A percentile compares a stretch with the other conserved stretches of the same genome.
These are phyloP conservation scores for Tylopilus felleus DNA, from an alignment of 768 basidiomycete genomes.

Conservation along the genomic window DNA sequence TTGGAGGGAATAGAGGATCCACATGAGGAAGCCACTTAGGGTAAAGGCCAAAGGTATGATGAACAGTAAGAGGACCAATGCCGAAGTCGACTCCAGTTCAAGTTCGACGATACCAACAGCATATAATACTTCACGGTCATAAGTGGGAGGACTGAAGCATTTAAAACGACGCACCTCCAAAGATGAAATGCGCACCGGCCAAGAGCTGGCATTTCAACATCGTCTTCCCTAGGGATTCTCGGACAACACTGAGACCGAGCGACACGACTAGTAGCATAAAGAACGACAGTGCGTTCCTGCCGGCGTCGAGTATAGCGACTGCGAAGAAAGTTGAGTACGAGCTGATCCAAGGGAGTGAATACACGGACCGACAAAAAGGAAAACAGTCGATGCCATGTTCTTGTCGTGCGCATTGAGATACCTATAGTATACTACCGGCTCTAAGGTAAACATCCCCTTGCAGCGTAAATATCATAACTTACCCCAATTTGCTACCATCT, in stretches of 20 bases:
- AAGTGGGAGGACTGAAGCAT: background rate
- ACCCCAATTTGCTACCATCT: conserved; percentile 94
- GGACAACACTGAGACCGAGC: conserved; percentile 88
- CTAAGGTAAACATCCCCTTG: conserved; percentile 4
- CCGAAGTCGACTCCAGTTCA: conserved; percentile 86
- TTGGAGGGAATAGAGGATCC: conserved; percentile 91
- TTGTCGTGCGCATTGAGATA: conserved; percentile 88
- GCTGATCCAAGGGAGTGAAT: background rate
- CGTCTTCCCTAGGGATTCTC: conserved; percentile 77
- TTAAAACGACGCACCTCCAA: conserved; percentile 68
- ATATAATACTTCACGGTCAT: conserved; percentile 65
- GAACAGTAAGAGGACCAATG: conserved; percentile 79
- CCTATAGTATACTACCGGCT: conserved; percentile 74
- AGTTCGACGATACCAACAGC: conserved; percentile 94
- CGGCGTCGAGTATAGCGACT: conserved; percentile 96
- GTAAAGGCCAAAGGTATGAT: conserved; percentile 94
- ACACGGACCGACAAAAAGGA: conserved; percentile 85
- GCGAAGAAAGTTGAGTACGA: conserved; percentile 2
- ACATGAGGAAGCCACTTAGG: conserved; percentile 91
- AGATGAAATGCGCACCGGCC: conserved; percentile 84
- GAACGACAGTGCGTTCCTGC: conserved; percentile 90
- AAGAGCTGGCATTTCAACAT: conserved; percentile 84
- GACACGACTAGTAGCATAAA: conserved; percentile 93
- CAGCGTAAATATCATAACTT: conserved; percentile 18
- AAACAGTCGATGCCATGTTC: conserved; percentile 72